phyloP scores from a whole-genome alignment of 2,329 filamentous ascomycete species.

The Teratosphaeria zuluensis region DNA sequence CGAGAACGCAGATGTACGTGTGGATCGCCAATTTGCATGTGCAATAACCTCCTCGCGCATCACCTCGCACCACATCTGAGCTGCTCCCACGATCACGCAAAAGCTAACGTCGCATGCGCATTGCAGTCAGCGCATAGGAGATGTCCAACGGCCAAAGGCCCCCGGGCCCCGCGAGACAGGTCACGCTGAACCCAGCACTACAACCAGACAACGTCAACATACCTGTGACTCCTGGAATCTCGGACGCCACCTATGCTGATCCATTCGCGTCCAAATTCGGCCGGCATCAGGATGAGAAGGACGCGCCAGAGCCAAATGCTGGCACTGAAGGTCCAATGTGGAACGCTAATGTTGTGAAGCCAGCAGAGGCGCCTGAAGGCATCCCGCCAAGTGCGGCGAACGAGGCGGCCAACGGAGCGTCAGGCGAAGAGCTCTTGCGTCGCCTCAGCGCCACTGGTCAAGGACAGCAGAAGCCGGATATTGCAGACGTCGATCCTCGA shows the following conservation, averaged over 20 bases:
- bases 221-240: constrained; percentile 18
- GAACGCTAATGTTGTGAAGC: constrained; percentile 2
- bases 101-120: neutral
- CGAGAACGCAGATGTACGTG: neutral
- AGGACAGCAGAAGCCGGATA: constrained; percentile 29
- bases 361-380: constrained; percentile 3
- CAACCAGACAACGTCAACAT: constrained; percentile 6
- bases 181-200: constrained; percentile 3
- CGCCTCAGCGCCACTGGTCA: constrained; percentile 40
- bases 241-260: constrained; percentile 9
- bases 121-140: neutral
- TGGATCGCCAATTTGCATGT: neutral
- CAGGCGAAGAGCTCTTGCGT: constrained; percentile 42
- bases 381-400: constrained; percentile 27
- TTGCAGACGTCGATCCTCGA: constrained; percentile 43
- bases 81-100: neutral
- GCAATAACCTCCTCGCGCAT: neutral
- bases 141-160: constrained; percentile 1
- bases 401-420: constrained; percentile 36
- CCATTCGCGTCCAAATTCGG: constrained; percentile 2
- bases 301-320: neutral
- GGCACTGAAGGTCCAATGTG: constrained; percentile 1
- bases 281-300: neutral
- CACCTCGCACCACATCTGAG: neutral
- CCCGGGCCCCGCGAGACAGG: neutral